Conservation (phyloP, 140 eudicot species). For the Oenanthe javanica region DNA sequence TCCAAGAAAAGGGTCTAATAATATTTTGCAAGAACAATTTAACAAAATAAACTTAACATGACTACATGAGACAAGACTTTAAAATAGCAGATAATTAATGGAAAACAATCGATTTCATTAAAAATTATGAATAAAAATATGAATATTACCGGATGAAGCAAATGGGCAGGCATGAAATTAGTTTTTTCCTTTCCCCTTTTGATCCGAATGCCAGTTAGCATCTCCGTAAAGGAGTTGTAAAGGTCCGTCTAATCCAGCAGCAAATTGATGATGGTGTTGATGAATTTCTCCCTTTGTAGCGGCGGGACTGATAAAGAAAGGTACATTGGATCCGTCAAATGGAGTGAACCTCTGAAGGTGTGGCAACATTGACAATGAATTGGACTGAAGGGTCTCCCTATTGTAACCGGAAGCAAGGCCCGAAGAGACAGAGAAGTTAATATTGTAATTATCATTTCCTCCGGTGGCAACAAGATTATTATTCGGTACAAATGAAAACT, state of each 20-base stretch:
- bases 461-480: slow-evolving; percentile 30
- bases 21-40: background rate
- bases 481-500: slow-evolving; percentile 55
- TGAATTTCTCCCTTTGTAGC: slow-evolving; percentile 34
- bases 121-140: no score
- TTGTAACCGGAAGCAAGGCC: slow-evolving; percentile 61
- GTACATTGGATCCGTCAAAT: slow-evolving; percentile 45
- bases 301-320: slow-evolving; percentile 46
- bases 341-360: slow-evolving; percentile 14
- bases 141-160: background rate
- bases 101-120: background rate
- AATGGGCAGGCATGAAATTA: slow-evolving; percentile 22
- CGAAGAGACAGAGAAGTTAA: slow-evolving; percentile 58
- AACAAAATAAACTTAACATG: background rate
- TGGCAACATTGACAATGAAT: slow-evolving; percentile 60
- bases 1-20: slow-evolving; percentile 14
- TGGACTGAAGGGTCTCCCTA: slow-evolving; percentile 99
- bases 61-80: background rate
- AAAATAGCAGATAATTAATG: background rate
- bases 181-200: slow-evolving; percentile 46
- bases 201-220: slow-evolving; percentile 30
- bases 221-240: slow-evolving; percentile 63
- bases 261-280: slow-evolving; percentile 34
- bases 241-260: slow-evolving; percentile 34
- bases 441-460: slow-evolving; percentile 35